Evolutionary conservation across 23 red algal species (phyloP), one percentile per base, ranked within the genome.

Genomic region (Gracilaria domingensis): DNA sequence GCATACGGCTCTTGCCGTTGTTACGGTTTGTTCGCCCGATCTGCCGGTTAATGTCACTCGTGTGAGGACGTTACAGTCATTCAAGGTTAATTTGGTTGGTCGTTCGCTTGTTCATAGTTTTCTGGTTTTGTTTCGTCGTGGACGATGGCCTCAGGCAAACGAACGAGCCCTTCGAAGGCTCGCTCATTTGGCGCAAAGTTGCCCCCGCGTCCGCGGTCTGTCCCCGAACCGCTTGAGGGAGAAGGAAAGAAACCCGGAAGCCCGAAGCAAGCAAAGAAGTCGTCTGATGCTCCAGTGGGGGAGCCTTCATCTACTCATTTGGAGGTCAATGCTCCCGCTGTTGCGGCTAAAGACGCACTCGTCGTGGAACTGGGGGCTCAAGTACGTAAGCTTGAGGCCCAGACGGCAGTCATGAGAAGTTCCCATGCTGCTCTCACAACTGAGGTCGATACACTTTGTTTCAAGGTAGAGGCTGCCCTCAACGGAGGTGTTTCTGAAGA

Each of bases 151-250:
- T 29, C 58, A 8, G 58, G 58, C 58, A 64, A 29, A 16, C 58
- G 58, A n/a, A 6, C 58, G 21, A 64, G 42, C 58, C 58, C 23
- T 16, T 64, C 58, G 21, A 64, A 64, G 26, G 21, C 58, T 64
- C 21, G 58, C 23, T 64, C 58, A 26, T 4, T 26, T 64, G 58
- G 21, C 14, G 3, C 58, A 6, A 14, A 64, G 14, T 64, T 64
- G 14, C 58, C 58, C 58, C 58, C 58, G 58, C 58, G 58, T 64
- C 58, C 26, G 58, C 58, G 26, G 58, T 64, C 26, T 64, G 58
- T 64, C 23, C 58, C 58, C 26, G 58, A 64, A 14, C 58, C 58
- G 3, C 26, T 14, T 3, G 4, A 3, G 4, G 58, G 26, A 64
- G 26, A 5, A 7, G 58, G 6, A 16, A 64, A 64, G 58, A 64